Evolutionary conservation across 768 basidiomycete genomes (phyloP).

Genomic region (Tricholoma terreum): DNA sequence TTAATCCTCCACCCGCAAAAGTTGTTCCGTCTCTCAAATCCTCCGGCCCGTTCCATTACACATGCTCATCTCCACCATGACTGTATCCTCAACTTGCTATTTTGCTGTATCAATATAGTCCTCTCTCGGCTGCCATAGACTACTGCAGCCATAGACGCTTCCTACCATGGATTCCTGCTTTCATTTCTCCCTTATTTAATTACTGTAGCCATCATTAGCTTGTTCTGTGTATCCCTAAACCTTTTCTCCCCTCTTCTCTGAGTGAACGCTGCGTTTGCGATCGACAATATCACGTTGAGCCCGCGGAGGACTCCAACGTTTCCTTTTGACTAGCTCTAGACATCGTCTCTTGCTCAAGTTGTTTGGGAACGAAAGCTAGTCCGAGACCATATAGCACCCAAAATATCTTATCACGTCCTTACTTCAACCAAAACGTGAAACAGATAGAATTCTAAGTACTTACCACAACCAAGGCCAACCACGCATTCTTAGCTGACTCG

Average conservation of each 20-base stretch:
- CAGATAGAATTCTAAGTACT: conserved; percentile 12
- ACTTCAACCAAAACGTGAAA: conserved; percentile 1
- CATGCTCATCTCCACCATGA: too few species aligned
- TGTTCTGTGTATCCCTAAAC: conserved; percentile 10
- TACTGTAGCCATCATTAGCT: conserved; percentile 15
- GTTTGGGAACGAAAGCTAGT: conserved; percentile 42
- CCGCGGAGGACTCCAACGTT: conserved; percentile 9
- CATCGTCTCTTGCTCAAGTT: conserved; percentile 38
- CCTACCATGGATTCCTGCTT: not conserved
- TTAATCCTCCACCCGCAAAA: not conserved
- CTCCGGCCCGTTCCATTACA: not conserved
- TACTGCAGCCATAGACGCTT: not conserved
- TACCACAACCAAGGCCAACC: conserved; percentile 44
- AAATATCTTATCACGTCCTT: conserved; percentile 34
- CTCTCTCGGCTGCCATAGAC: conserved; percentile 10
- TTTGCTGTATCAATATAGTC: conserved; percentile 14
- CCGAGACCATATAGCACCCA: conserved; percentile 45
- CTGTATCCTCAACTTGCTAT: not conserved
- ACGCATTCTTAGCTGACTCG: conserved; percentile 39
- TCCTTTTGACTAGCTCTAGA: conserved; percentile 16
- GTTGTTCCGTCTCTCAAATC: conserved; percentile 5
- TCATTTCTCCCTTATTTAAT: conserved; percentile 8
- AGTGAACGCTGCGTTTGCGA: not conserved
- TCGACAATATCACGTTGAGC: not conserved
- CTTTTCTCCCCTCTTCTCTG: not conserved